Evolutionary conservation across 2,329 filamentous ascomycete genomes (phyloP).

Genomic region (Cladophialophora exuberans): DNA sequence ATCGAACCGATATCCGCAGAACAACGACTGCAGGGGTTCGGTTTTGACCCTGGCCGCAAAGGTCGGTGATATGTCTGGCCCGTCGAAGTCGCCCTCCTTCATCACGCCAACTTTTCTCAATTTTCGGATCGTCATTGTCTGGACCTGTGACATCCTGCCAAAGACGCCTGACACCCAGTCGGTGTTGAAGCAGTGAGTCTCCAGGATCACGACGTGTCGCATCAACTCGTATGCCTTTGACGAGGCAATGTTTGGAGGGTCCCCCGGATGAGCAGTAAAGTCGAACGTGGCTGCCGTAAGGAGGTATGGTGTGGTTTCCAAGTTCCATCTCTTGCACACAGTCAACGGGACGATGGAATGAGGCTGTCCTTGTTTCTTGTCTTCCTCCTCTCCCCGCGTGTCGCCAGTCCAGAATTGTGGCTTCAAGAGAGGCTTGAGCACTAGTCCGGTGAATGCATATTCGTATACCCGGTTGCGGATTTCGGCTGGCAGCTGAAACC

Average conservation of each 20-base stretch:
- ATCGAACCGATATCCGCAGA: constrained; percentile 14
- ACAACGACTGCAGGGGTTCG: constrained; percentile 1
- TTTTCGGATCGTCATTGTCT: constrained; percentile 4
- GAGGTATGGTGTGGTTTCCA: constrained; percentile 9
- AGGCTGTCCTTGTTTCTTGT: neutral
- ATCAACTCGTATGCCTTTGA: neutral
- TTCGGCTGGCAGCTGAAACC: constrained; percentile 11
- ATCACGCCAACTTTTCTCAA: neutral
- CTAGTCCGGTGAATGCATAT: constrained; percentile 3
- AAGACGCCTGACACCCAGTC: constrained; percentile 12
- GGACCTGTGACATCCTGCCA: constrained; percentile 5
- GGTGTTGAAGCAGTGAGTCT: constrained; percentile 8
- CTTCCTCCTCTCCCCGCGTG: no score
- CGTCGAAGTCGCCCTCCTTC: neutral
- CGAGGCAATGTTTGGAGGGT: neutral
- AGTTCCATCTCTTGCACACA: constrained; percentile 12
- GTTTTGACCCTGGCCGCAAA: constrained; percentile 2
- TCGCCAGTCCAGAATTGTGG: no score
- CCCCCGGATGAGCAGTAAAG: constrained; percentile 6
- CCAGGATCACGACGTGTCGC: constrained; percentile 10
- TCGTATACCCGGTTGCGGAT: constrained; percentile 12
- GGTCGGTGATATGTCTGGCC: neutral
- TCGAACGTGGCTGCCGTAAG: constrained; percentile 5
- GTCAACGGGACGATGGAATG: constrained; percentile 4
- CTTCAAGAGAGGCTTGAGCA: constrained; percentile 4